A percentile compares a stretch with the other conserved stretches of the same genome.
Evolutionary conservation across 2,329 filamentous ascomycete genomes (phyloP).

Genomic region (Alternaria incomplexa): DNA sequence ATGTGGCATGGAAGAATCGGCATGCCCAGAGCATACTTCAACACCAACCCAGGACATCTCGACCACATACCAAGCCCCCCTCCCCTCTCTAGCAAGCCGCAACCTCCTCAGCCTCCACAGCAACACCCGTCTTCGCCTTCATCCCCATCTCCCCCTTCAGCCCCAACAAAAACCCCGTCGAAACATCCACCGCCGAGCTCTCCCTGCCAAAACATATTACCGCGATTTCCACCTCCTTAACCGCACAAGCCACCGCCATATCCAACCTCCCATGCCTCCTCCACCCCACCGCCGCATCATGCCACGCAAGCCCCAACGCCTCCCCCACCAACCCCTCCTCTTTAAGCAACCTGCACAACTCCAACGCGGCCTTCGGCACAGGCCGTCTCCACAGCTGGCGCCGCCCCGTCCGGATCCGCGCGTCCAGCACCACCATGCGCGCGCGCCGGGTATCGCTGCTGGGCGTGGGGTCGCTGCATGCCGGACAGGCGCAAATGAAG

Average conservation of each 20-base stretch:
- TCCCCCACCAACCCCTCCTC: slow-evolving; percentile 26
- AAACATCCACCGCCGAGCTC: slow-evolving; percentile 15
- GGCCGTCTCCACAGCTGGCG: slow-evolving; percentile 20
- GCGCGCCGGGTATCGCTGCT: slow-evolving; percentile 20
- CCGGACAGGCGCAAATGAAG: slow-evolving; percentile 31
- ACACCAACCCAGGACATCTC: neutral
- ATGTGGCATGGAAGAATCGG: neutral
- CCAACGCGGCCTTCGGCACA: slow-evolving; percentile 18
- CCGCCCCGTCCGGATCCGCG: slow-evolving; percentile 14
- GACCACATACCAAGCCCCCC: neutral
- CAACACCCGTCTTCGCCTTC: neutral
- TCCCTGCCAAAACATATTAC: slow-evolving; percentile 16
- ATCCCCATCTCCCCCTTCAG: neutral
- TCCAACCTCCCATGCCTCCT: slow-evolving; percentile 19
- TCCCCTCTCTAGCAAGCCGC: neutral
- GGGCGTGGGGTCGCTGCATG: slow-evolving; percentile 22
- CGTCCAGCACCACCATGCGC: slow-evolving; percentile 22
- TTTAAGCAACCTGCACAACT: slow-evolving; percentile 17
- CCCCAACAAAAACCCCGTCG: slow-evolving; percentile 6
- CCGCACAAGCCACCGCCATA: slow-evolving; percentile 14
- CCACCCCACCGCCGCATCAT: slow-evolving; percentile 25
- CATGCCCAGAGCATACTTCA: neutral
- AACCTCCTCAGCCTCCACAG: neutral
- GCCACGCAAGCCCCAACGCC: slow-evolving; percentile 25
- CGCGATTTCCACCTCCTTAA: slow-evolving; percentile 18